Evolutionary conservation across 257 asterid genomes (phyloP).

Genomic region (Lithospermum erythrorhizon): DNA sequence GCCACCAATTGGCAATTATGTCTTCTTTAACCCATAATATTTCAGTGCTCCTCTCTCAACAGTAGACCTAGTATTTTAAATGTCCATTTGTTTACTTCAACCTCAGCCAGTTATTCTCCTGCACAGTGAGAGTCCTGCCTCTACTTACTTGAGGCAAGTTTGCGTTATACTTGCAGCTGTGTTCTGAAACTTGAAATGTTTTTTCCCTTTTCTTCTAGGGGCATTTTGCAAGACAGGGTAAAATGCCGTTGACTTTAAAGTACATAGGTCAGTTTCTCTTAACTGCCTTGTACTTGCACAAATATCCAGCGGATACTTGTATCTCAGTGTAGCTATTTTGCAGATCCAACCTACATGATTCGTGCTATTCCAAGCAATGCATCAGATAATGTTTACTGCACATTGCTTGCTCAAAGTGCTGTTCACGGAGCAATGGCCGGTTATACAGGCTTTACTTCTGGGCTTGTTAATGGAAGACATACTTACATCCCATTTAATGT

Average conservation of each 20-base stretch:
- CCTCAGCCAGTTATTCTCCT: no score
- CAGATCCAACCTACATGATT: slow-evolving; percentile 50
- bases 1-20: no score
- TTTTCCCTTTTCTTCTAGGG: slow-evolving; percentile 21
- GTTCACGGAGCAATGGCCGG: slow-evolving; percentile 57
- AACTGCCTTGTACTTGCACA: background rate
- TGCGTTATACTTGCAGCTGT: slow-evolving; percentile 1
- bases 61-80: no score
- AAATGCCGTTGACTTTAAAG: slow-evolving; percentile 30
- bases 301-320: background rate
- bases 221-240: slow-evolving; percentile 22
- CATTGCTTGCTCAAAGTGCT: slow-evolving; percentile 48
- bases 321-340: slow-evolving; percentile 9
- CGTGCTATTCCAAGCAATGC: slow-evolving; percentile 55
- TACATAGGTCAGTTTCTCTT: slow-evolving; percentile 27
- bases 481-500: slow-evolving; percentile 47
- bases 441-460: slow-evolving; percentile 35
- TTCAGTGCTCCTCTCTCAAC: no score
- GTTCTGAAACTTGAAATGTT: slow-evolving; percentile 12
- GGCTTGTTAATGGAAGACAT: slow-evolving; percentile 42
- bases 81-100: no score
- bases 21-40: no score
- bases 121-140: no score
- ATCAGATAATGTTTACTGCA: slow-evolving; percentile 43
- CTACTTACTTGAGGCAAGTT: slow-evolving; percentile 3